Conservation (phyloP, 2,329 filamentous ascomycete species). For the Macroventuria anomochaeta region DNA sequence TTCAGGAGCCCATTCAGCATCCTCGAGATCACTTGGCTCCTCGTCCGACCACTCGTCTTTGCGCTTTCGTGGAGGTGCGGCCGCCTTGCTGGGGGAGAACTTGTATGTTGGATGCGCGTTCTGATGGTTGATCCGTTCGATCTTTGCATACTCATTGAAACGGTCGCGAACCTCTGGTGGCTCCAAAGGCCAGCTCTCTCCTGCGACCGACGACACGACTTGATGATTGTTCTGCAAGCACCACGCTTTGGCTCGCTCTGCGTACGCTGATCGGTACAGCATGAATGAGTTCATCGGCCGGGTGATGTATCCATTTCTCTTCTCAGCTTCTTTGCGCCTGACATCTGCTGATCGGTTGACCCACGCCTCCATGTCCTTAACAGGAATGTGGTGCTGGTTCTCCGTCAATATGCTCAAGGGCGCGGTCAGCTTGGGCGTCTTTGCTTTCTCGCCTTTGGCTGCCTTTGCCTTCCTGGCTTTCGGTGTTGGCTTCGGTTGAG, state of each 20-base stretch:
- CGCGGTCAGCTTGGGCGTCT: conserved; percentile 64
- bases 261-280: conserved; percentile 92
- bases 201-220: conserved; percentile 85
- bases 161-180: conserved; percentile 72
- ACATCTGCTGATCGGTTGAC: conserved; percentile 74
- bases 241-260: conserved; percentile 82
- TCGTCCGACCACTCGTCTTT: conserved; percentile 53
- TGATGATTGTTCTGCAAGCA: conserved; percentile 92
- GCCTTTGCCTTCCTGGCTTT: conserved; percentile 54
- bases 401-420: conserved; percentile 76
- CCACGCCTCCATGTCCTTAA: conserved; percentile 81
- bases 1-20: conserved; percentile 48
- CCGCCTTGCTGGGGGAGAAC: conserved; percentile 81
- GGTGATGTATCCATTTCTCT: conserved; percentile 79
- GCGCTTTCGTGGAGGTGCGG: conserved; percentile 55
- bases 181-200: conserved; percentile 84
- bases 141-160: conserved; percentile 78
- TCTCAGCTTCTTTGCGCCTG: conserved; percentile 71
- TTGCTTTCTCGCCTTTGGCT: conserved; percentile 53
- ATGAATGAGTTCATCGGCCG: conserved; percentile 98
- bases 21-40: conserved; percentile 52
- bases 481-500: conserved; percentile 38
- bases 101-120: conserved; percentile 90
- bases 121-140: conserved; percentile 84
- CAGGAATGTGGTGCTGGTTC: conserved; percentile 64